A percentile compares a stretch with the other conserved stretches of the same genome.
phyloP scores from a whole-genome alignment of 2,329 filamentous ascomycete species.

The Hortaea sp. region DNA sequence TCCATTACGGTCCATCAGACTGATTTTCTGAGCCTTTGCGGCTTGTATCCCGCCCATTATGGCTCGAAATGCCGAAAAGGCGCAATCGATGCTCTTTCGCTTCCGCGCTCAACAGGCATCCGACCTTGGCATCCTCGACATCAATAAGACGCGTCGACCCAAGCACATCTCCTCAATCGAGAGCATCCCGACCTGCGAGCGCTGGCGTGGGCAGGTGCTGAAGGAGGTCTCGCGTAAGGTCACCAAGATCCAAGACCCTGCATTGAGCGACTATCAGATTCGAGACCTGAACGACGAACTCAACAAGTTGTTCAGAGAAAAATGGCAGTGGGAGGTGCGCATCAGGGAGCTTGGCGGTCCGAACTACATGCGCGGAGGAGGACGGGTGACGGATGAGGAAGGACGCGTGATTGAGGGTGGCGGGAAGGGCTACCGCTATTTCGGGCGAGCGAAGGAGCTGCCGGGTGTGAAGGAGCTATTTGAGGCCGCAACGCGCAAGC shows the following conservation, averaged over 20 bases:
- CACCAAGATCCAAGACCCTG: slow-evolving; percentile 83
- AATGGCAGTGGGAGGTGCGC: slow-evolving; percentile 98
- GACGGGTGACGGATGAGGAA: slow-evolving; percentile 44
- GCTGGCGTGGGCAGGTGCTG: slow-evolving; percentile 95
- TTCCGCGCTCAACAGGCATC: slow-evolving; percentile 96
- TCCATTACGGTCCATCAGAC: no score
- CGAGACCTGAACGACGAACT: slow-evolving; percentile 98
- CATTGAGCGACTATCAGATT: slow-evolving; percentile 93
- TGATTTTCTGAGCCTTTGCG: no score
- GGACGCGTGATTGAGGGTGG: slow-evolving; percentile 50
- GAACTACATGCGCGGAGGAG: slow-evolving; percentile 76
- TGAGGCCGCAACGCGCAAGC: slow-evolving; percentile 56
- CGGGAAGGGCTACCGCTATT: slow-evolving; percentile 89
- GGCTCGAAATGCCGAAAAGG: slow-evolving; percentile 97
- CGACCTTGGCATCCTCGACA: slow-evolving; percentile 92
- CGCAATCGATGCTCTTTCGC: slow-evolving; percentile 99
- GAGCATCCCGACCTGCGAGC: slow-evolving; percentile 79
- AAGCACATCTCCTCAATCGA: slow-evolving; percentile 83
- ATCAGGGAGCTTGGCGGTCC: slow-evolving; percentile 92
- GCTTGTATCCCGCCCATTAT: slow-evolving; percentile 6
- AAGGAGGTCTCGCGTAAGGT: slow-evolving; percentile 97
- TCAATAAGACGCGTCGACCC: slow-evolving; percentile 76
- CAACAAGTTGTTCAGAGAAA: slow-evolving; percentile 98
- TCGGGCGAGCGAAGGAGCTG: slow-evolving; percentile 78
- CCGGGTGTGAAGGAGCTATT: slow-evolving; percentile 96